These are phyloP conservation scores for Coniferiporia weirii DNA, from an alignment of 1,284 basidiomycete genomes.

Conservation along the genomic window DNA sequence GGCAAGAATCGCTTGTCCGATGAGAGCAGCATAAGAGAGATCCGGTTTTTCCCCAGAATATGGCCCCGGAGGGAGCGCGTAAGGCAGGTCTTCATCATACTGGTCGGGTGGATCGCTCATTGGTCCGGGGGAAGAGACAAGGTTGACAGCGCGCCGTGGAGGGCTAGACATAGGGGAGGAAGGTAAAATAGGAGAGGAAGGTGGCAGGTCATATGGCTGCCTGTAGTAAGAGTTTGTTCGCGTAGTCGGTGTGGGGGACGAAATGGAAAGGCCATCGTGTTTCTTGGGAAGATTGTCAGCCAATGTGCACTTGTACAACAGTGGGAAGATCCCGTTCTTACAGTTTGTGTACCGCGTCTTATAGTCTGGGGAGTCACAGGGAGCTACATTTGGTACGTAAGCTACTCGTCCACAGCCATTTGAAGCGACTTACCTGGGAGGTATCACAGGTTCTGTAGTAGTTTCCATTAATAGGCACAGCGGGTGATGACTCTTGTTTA, in stretches of 20 bases:
- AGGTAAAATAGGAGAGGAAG: constrained; percentile 35
- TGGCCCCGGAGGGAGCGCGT: constrained; percentile 76
- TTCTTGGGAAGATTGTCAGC: background rate
- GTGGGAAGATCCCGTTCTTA: background rate
- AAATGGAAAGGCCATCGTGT: background rate
- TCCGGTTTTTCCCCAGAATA: constrained; percentile 75
- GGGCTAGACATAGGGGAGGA: constrained; percentile 51
- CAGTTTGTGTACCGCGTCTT: background rate
- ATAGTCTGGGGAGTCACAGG: background rate
- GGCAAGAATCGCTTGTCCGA: constrained; percentile 90
- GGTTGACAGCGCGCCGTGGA: constrained; percentile 46
- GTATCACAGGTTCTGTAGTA: constrained; percentile 12
- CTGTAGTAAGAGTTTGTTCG: constrained; percentile 8
- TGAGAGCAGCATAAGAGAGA: constrained; percentile 89
- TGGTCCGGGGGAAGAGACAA: constrained; percentile 76
- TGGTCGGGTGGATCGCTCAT: constrained; percentile 59
- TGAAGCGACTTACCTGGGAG: background rate
- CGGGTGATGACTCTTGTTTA: constrained; percentile 6
- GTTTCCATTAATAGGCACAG: background rate
- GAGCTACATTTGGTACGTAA: background rate
- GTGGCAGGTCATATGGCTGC: constrained; percentile 21
- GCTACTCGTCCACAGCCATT: background rate
- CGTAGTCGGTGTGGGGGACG: background rate
- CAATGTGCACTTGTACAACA: background rate
- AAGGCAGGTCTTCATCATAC: constrained; percentile 61